Evolutionary conservation across 805 yeast species (phyloP), one percentile per base, ranked within the genome.

Genomic region (Lachancea lanzarotensis): DNA sequence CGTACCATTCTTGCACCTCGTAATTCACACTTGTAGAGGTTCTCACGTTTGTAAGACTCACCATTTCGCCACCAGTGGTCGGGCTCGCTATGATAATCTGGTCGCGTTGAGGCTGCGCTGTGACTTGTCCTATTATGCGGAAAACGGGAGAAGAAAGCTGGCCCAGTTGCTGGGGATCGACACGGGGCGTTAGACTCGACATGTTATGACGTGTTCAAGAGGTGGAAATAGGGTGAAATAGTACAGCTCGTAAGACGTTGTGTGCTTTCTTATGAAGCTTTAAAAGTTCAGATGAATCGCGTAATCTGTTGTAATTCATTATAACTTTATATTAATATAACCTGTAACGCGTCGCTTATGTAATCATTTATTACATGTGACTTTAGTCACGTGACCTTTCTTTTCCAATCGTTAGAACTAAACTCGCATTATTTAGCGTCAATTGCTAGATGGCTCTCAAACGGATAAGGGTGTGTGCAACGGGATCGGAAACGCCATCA

Each of bases 171-270:
- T 52, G 51, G 6, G 67, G 66, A 35, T 59, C 62, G 27, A 63
- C 45, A 46, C 68, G 56, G 32, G 66, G 66, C 3, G 67, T 63
- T 45, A 57, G 63, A 45, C 56, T 60, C 17, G 63, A 56, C 65
- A 59, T 60, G 8, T 20, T 35, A n/a, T 32, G 35, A 17, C 6
- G 8, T n/a, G 13, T n/a, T 6, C 8, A 22, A 8, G 25, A 22
- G 8, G 25, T 4, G 25, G 25, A 22, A 8, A 22, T 22, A 22
- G 25, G 25, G 8, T 22, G 8, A 22, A 22, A 8, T 8, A 8
- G 25, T 4, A 22, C 7, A 15, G 35, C 19, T 33, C 35, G 35
- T 12, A 18, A 18, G 13, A 13, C 3, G 31, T 13, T 29, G 31
- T 22, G 25, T 6, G 25, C 25, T 22, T 22, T 22, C 8, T 22